These are phyloP conservation scores for Dioszegia hungarica DNA, from an alignment of 768 basidiomycete genomes.

Conservation along the genomic window DNA sequence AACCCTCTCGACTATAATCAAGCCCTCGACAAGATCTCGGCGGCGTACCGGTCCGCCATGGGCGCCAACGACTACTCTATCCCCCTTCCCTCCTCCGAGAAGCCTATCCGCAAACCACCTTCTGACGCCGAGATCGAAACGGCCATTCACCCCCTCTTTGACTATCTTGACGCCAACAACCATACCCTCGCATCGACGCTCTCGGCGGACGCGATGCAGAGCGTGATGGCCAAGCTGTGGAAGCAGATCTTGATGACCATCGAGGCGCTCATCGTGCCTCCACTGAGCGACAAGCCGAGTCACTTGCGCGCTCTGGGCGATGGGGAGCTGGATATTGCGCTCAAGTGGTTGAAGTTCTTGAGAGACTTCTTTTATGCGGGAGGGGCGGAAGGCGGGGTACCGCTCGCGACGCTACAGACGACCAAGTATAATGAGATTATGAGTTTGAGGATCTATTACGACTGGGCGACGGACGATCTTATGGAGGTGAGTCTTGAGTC, in stretches of 20 bases:
- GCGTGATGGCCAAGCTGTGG: slow-evolving; percentile 90
- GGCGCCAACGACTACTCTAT: slow-evolving; percentile 36
- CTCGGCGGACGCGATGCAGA: slow-evolving; percentile 74
- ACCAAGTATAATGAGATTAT: slow-evolving; percentile 89
- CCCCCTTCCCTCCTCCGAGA: slow-evolving; percentile 18
- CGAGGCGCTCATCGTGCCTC: slow-evolving; percentile 84
- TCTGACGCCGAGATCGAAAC: slow-evolving; percentile 92
- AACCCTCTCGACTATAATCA: slow-evolving; percentile 71
- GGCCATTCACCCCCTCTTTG: slow-evolving; percentile 84
- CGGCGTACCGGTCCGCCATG: slow-evolving; percentile 67
- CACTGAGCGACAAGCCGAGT: slow-evolving; percentile 74
- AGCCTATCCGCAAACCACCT: slow-evolving; percentile 44
- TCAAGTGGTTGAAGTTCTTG: slow-evolving; percentile 95
- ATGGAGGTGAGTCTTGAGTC: slow-evolving; percentile 45
- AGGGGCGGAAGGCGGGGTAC: slow-evolving; percentile 68
- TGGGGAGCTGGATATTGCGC: slow-evolving; percentile 97
- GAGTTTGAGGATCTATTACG: slow-evolving; percentile 89
- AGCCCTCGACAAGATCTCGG: slow-evolving; percentile 78
- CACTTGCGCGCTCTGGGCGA: slow-evolving; percentile 89
- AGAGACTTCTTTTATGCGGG: slow-evolving; percentile 91
- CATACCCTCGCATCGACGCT: slow-evolving; percentile 84
- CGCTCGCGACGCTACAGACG: slow-evolving; percentile 80
- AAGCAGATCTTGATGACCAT: slow-evolving; percentile 85
- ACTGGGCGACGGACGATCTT: slow-evolving; percentile 61
- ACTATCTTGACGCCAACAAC: slow-evolving; percentile 92